Base-by-base conservation (phyloP, 202 grass and related monocot genomes). In the Zizania palustris region DNA sequence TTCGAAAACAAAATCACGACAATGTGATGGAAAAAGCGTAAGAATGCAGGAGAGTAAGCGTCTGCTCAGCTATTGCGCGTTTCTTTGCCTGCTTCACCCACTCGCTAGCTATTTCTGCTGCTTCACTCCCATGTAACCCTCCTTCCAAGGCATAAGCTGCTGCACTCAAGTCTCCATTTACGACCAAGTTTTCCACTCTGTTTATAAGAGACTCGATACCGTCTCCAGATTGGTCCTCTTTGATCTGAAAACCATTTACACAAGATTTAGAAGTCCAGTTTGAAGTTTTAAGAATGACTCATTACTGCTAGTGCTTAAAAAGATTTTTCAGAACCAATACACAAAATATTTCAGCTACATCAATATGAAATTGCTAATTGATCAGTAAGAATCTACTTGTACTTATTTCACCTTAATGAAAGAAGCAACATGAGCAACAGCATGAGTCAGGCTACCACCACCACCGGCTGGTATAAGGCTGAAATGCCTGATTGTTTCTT, bases 401-500 rank as follows among this genome's bases (percentile, higher is more conserved):
- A 43, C 12, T 71, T 28, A 57, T 83, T 77, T 83, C 44, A 99
- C 96, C 92, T 99, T 99, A 46, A 99, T 88, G 65, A 81, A 82
- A 85, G 89, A 93, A 80, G 92, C 87, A 72, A 93, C 61, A 76
- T 69, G 80, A 84, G 96, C 96, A 67, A 95, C 83, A 55, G 90
- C 75, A 89, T 99, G 96, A 71, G 96, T 82, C 38, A 99, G 71
- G 42, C 96, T 82, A 22, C 96, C 96, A 42, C 96, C 92, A 48
- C 96, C 91, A 61, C 89, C 85, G 16, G 78, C 68, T 78, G 96
- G 96, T 76, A 99, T 90, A 76, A 99, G 92, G 75, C 96, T 93
- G 58, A 93, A 99, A 91, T 93, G 91, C 49, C 92, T 88, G 66
- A 99, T 80, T 66, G 75, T 89, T 62, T 78, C 78, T 81, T 96